Percentiles rank a stretch among this genome's conserved stretches.
These are phyloP conservation scores for Mycena vitilis DNA, from an alignment of 768 basidiomycete species.

Conservation along the genomic window DNA sequence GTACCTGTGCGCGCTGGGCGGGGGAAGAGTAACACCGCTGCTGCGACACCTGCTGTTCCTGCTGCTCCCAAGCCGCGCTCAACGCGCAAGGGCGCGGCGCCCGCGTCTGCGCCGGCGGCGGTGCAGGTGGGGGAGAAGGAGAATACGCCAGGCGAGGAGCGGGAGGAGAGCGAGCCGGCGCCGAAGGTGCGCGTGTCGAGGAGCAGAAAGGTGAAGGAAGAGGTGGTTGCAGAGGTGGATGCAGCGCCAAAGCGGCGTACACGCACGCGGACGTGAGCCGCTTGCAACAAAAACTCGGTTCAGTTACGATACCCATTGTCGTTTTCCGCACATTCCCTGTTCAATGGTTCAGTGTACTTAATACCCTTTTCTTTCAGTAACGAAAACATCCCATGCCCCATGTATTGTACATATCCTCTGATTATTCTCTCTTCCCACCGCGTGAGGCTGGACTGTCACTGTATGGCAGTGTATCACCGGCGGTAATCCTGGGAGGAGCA, in stretches of 20 bases:
- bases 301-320: no score
- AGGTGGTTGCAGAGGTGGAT: slow-evolving; percentile 33
- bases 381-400: no score
- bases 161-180: slow-evolving; percentile 33
- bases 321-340: no score
- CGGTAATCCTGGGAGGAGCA: no score
- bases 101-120: slow-evolving; percentile 39
- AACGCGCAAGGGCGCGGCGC: slow-evolving; percentile 18
- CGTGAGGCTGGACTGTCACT: no score
- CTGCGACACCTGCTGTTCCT: not conserved
- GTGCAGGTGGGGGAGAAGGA: slow-evolving; percentile 52
- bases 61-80: slow-evolving; percentile 38
- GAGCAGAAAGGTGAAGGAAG: slow-evolving; percentile 44
- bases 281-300: no score
- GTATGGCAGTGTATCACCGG: no score
- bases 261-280: slow-evolving; percentile 45
- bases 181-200: slow-evolving; percentile 52
- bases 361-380: no score
- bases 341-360: no score
- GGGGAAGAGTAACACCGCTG: slow-evolving; percentile 33
- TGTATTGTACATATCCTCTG: no score
- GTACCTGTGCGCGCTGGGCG: slow-evolving; percentile 23
- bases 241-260: slow-evolving; percentile 43
- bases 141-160: slow-evolving; percentile 51
- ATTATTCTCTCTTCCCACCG: no score